phyloP scores from a whole-genome alignment of 2,329 filamentous ascomycete species.

The Stenocarpella maydis region DNA sequence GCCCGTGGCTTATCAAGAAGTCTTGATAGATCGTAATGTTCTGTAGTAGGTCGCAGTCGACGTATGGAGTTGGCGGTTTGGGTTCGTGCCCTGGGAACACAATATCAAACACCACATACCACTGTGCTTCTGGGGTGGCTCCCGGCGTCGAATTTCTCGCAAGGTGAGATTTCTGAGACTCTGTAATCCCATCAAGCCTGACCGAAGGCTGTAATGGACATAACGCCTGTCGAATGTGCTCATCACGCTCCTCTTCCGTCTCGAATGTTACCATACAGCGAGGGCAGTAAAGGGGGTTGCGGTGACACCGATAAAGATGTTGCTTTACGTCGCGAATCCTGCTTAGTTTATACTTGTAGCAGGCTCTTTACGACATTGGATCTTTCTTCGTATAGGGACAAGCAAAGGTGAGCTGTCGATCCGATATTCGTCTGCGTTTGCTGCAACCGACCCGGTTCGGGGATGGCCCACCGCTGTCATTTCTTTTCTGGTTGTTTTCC shows the following conservation, averaged over 20 bases:
- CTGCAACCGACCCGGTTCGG: neutral
- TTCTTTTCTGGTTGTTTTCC: neutral
- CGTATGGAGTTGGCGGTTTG: neutral
- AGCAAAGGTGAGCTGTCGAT: neutral
- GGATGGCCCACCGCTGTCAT: too few species aligned
- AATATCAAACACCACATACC: conserved; percentile 26
- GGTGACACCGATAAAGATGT: conserved; percentile 11
- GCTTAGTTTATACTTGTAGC: conserved; percentile 9
- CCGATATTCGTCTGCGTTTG: neutral
- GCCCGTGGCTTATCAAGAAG: conserved; percentile 1
- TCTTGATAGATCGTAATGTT: neutral
- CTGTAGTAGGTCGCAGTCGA: neutral
- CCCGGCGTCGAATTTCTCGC: neutral
- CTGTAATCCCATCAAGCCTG: neutral
- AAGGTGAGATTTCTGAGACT: neutral
- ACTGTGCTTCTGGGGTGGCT: conserved; percentile 1
- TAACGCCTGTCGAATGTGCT: neutral
- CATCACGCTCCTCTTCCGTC: neutral
- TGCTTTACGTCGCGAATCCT: conserved; percentile 24
- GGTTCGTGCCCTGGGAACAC: conserved; percentile 16
- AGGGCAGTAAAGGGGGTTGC: conserved; percentile 1
- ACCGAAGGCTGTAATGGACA: neutral
- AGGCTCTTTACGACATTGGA: neutral
- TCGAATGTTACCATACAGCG: conserved; percentile 12
- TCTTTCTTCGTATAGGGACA: conserved; percentile 33